phyloP scores from a whole-genome alignment of 1,139 yeast species.

The Hansenula sp. region DNA sequence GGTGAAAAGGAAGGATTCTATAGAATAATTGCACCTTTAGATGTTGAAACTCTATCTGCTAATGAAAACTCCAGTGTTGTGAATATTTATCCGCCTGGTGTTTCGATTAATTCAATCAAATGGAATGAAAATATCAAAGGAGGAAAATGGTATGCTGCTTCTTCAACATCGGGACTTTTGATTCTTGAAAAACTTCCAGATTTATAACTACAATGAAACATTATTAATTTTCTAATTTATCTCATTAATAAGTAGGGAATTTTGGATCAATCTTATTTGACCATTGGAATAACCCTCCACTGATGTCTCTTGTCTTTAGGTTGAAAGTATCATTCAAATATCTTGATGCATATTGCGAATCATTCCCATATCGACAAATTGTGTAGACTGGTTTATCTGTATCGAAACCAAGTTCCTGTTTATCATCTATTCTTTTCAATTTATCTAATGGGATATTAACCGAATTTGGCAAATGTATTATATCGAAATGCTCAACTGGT shows the following conservation, averaged over 20 bases:
- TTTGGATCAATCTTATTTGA: conserved; percentile 51
- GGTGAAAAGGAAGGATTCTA: conserved; percentile 28
- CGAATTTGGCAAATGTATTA: conserved; percentile 57
- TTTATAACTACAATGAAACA: not conserved
- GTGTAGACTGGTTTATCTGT: conserved; percentile 33
- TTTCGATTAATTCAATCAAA: conserved; percentile 47
- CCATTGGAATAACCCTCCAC: conserved; percentile 79
- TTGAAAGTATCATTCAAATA: conserved; percentile 48
- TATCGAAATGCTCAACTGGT: conserved; percentile 68
- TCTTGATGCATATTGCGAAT: conserved; percentile 75
- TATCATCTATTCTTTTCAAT: conserved; percentile 32
- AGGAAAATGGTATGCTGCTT: conserved; percentile 64
- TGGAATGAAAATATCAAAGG: conserved; percentile 56
- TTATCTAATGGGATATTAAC: conserved; percentile 60
- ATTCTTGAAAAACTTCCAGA: conserved; percentile 38
- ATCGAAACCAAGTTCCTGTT: conserved; percentile 17
- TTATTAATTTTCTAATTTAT: not conserved
- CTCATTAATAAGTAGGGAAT: conserved; percentile 61
- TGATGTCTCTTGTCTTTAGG: conserved; percentile 51
- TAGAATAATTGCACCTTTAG: conserved; percentile 32
- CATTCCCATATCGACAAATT: conserved; percentile 87
- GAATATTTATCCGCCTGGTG: conserved; percentile 47
- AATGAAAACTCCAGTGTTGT: conserved; percentile 20
- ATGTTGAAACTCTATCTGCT: conserved; percentile 22
- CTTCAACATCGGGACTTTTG: conserved; percentile 61